Evolutionary conservation across 2,329 filamentous ascomycete species (phyloP).

Genomic region (Aureobasidium leucospermi): DNA sequence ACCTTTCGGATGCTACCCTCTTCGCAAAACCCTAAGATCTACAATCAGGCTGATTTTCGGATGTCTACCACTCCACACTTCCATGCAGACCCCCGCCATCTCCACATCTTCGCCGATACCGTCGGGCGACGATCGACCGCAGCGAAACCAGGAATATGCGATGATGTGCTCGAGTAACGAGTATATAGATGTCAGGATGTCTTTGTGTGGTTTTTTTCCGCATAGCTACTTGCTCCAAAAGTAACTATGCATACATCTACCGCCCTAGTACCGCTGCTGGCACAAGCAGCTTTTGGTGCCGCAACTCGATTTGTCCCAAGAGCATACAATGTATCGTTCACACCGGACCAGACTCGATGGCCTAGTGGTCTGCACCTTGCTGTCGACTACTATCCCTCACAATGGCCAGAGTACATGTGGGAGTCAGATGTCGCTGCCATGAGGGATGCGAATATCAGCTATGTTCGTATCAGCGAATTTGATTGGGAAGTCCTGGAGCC

Average conservation of each 20-base stretch:
- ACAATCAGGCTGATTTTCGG: neutral
- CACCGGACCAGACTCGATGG: slow-evolving; percentile 16
- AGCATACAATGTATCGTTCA: neutral
- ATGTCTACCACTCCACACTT: neutral
- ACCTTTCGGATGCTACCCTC: neutral
- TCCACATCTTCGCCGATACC: neutral
- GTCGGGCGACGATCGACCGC: neutral
- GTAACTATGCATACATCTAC: neutral
- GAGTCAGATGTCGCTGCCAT: slow-evolving; percentile 19
- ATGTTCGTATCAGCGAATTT: slow-evolving; percentile 21
- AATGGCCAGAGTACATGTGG: slow-evolving; percentile 24
- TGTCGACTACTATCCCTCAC: slow-evolving; percentile 22
- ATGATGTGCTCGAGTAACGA: neutral
- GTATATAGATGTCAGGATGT: neutral
- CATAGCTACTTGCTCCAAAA: neutral
- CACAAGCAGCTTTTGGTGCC: neutral
- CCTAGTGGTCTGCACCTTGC: slow-evolving; percentile 19
- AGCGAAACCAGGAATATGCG: neutral
- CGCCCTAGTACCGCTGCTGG: neutral
- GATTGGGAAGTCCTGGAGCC: slow-evolving; percentile 21
- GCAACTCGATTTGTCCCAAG: neutral
- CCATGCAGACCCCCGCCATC: neutral
- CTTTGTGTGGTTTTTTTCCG: neutral
- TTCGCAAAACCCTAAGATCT: neutral
- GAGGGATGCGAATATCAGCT: slow-evolving; percentile 20